Evolutionary conservation across 2,329 filamentous ascomycete species (phyloP).

Genomic region (Emmonsiellopsis sp.): DNA sequence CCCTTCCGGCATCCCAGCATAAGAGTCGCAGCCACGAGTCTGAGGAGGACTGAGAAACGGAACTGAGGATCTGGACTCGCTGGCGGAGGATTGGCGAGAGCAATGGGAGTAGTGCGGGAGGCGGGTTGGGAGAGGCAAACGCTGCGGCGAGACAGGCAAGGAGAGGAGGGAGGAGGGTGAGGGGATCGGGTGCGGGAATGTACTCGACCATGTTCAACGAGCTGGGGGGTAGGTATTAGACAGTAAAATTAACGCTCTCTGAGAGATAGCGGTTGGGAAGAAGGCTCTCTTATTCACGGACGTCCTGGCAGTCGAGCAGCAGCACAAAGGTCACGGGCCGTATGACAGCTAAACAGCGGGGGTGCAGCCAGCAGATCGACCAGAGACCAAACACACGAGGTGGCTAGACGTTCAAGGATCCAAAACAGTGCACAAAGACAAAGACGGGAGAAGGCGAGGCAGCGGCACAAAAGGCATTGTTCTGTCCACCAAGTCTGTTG

Average conservation of each 20-base stretch:
- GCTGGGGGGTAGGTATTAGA: not conserved
- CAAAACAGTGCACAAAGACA: not conserved
- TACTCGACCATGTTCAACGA: conserved; percentile 41
- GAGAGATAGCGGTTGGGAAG: no score
- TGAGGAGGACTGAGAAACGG: conserved; percentile 30
- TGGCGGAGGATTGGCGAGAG: conserved; percentile 56
- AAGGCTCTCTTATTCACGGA: no score
- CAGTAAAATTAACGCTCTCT: no score
- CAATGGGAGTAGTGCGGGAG: conserved; percentile 51
- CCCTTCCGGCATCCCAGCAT: conserved; percentile 47
- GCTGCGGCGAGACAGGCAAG: conserved; percentile 55
- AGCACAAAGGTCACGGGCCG: no score
- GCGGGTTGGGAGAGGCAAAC: conserved; percentile 49
- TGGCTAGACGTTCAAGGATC: not conserved
- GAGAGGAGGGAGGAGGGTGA: conserved; percentile 50
- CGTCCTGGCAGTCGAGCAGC: no score
- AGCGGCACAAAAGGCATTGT: not conserved
- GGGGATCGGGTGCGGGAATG: conserved; percentile 46
- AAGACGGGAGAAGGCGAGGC: not conserved
- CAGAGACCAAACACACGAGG: not conserved
- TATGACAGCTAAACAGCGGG: no score
- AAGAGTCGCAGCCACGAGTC: conserved; percentile 51
- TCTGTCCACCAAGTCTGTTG: not conserved
- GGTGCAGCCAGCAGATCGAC: not conserved
- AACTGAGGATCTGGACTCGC: conserved; percentile 47